Evolutionary conservation across 2,329 filamentous ascomycete species (phyloP).

Genomic region (Fusarium sp.): DNA sequence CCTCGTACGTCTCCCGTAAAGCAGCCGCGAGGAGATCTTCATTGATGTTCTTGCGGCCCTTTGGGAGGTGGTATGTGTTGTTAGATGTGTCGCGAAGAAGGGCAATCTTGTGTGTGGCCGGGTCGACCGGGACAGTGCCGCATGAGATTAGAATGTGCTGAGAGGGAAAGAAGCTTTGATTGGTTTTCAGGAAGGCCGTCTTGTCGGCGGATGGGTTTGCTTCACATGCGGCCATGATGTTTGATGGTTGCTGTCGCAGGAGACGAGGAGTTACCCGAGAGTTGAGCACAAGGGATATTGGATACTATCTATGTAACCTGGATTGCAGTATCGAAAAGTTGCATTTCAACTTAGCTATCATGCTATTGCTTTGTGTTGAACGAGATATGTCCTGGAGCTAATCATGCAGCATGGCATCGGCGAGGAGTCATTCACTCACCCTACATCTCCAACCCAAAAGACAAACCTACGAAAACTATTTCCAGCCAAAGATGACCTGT

Average conservation of each 20-base stretch:
- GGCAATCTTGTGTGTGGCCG: conserved; percentile 50
- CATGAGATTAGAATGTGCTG: conserved; percentile 58
- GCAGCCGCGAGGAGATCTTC: neutral
- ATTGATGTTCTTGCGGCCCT: neutral
- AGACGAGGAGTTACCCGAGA: neutral
- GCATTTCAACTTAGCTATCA: too few species aligned
- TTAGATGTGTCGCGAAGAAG: conserved; percentile 55
- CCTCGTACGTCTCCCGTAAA: conserved; percentile 47
- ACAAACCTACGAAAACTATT: neutral
- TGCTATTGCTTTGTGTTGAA: neutral
- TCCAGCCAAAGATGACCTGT: neutral
- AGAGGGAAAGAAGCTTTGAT: conserved; percentile 52
- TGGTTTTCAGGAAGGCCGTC: neutral
- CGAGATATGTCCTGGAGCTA: neutral
- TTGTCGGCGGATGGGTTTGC: neutral
- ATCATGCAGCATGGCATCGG: neutral
- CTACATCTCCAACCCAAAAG: neutral
- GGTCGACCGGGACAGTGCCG: conserved; percentile 59
- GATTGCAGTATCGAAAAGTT: neutral
- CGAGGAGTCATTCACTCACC: neutral
- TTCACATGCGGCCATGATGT: neutral
- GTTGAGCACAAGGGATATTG: neutral
- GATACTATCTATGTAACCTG: neutral
- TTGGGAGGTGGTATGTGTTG: neutral
- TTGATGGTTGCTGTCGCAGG: neutral